A percentile compares a stretch with the other conserved stretches of the same genome.
phyloP scores from a whole-genome alignment of 2,329 filamentous ascomycete species.

The Fusarium agapanthi region DNA sequence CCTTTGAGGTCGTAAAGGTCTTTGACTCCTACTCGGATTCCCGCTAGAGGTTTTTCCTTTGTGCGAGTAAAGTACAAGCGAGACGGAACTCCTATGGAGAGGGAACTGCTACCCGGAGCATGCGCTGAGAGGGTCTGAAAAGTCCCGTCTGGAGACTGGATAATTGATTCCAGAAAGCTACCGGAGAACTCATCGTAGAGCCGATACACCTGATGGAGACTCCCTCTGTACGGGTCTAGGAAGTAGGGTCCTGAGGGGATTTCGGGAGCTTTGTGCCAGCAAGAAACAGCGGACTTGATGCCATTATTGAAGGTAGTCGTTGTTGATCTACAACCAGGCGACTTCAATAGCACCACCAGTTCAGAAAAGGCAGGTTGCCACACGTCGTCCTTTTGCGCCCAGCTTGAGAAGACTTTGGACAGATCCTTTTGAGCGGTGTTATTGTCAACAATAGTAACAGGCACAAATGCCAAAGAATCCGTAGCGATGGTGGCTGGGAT shows the following conservation, averaged over 20 bases:
- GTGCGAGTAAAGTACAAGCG: conserved; percentile 3
- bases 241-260: background rate
- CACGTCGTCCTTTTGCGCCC: background rate
- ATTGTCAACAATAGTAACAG: background rate
- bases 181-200: background rate
- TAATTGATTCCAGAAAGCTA: background rate
- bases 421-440: background rate
- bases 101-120: background rate
- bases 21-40: conserved; percentile 13
- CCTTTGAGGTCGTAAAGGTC: conserved; percentile 23
- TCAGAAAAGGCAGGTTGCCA: background rate
- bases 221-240: accelerated
- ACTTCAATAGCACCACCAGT: background rate
- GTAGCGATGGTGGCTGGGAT: accelerated
- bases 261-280: background rate
- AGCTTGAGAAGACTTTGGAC: accelerated
- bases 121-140: background rate
- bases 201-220: background rate
- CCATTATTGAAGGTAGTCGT: background rate
- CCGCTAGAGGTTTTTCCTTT: background rate
- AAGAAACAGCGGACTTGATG: background rate
- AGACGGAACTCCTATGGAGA: background rate
- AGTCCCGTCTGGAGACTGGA: background rate
- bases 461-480: background rate
- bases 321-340: background rate